Evolutionary conservation across 495 filamentous ascomycete species (phyloP), one percentile per base, ranked within the genome.

Genomic region (Chaetomidium leptoderma): DNA sequence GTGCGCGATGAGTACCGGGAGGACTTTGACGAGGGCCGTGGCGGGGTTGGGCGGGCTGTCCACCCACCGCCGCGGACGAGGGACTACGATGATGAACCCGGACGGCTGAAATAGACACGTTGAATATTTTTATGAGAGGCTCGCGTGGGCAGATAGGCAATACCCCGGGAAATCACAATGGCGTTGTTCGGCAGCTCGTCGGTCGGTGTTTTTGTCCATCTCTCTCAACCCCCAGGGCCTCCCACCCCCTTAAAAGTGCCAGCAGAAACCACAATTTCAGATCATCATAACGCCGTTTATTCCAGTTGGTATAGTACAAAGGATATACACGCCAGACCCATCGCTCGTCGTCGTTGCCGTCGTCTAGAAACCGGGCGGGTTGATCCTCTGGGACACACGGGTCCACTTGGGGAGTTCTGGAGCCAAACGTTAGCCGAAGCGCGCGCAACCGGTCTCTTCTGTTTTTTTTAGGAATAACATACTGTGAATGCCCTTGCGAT

Each of bases 401-500:
- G 92, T 97, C 92, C 92, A 97, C 75, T 97, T 97, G 42, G 92
- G 92, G 44, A 96, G 72, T 70, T 93, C 91, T 96, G 60, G 33
- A 52, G 51, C 29, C 27, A 13, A 32, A 46, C 39, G 66, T 72
- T 57, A 71, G 60, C 46, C 40, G 24, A 16, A 19, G 11, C 13
- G 0, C 0, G 4, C 32, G 14, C 14, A 47, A 86, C 21, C 19
- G n/a, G 4, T 0, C 2, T 6, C 14, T 0, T 10, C 19, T 0
- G 1, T 6, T 7, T 0, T 10, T 11, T 30, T 10, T 24, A 13
- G 49, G 35, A 53, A 45, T 45, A 39, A 87, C 92, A 59, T 78
- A 97, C 92, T 97, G 74, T 96, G 93, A 67, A 97, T 90, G 17
- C 88, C 86, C 83, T 98, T 98, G 70, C 93, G 80, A 74, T 98